phyloP scores from a whole-genome alignment of 805 yeast species.

The Hanseniaspora hatyaiensis region DNA sequence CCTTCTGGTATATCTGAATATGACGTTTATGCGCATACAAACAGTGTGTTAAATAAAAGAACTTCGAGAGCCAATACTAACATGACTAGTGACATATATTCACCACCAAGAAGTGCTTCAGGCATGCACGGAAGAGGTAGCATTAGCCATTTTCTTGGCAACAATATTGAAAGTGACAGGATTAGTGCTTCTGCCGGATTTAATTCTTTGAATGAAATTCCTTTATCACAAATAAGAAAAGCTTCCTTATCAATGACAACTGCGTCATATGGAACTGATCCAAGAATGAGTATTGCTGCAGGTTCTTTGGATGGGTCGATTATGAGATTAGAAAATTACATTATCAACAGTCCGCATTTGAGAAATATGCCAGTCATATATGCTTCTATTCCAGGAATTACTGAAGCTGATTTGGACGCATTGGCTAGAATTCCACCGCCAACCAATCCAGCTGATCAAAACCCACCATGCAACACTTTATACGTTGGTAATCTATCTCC shows the following conservation, averaged over 20 bases:
- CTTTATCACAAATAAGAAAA: constrained; percentile 6
- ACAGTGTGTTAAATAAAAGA: not conserved
- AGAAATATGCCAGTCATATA: constrained; percentile 19
- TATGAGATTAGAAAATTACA: constrained; percentile 5
- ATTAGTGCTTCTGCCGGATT: not conserved
- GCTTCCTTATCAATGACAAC: constrained; percentile 6
- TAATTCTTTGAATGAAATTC: not conserved
- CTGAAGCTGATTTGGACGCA: constrained; percentile 53
- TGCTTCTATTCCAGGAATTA: constrained; percentile 23
- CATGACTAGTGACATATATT: not conserved
- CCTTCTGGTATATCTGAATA: not conserved
- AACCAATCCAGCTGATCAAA: constrained; percentile 97
- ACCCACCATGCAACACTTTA: constrained; percentile 94
- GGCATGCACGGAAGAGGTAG: not conserved
- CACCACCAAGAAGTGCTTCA: constrained; percentile 9
- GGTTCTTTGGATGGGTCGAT: constrained; percentile 8
- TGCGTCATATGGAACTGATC: constrained; percentile 9
- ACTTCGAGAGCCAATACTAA: not conserved
- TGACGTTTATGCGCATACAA: not conserved
- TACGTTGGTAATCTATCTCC: constrained; percentile 97
- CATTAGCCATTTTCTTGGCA: not conserved
- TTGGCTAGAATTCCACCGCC: constrained; percentile 78
- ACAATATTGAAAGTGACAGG: not conserved
- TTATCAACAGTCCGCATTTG: constrained; percentile 4
- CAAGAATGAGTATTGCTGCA: constrained; percentile 12